Base-by-base conservation (phyloP, 2,329 filamentous ascomycete genomes). In the Helotiales sp. region DNA sequence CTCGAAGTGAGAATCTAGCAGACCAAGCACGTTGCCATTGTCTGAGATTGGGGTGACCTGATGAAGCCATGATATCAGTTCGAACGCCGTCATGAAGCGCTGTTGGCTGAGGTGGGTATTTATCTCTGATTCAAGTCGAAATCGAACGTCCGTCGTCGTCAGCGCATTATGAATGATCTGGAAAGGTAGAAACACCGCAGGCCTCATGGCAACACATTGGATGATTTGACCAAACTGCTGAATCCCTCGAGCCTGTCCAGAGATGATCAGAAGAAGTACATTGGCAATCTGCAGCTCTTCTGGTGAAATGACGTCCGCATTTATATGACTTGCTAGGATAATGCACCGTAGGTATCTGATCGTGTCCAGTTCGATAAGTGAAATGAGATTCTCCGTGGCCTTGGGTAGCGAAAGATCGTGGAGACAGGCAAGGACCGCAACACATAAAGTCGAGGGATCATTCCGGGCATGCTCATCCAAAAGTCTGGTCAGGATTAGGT, bases 321-420 rank as follows among this genome's bases (percentile, higher is more conserved):
- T 50, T 4, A 50, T 50, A 22, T 50, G 47, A 24, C 47, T 9
- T 8, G 34, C 50, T 17, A 52, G 34, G 24, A 42, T 44, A 13
- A 52, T 33, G 38, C 33, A 53, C 30, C 51, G 51, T 44, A 53
- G 19, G 25, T 53, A 53, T 34, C 27, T 42, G 19, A 30, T n/a
- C 17, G 44, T 17, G 24, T 53, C 51, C 19, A 53, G 6, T 22
- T 33, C 38, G 5, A 29, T 3, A n/a, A 44, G n/a, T 4, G 36
- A 40, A 15, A 22, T 19, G 2, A 52, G 24, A 17, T 42, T 19
- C 13, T 52, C 13, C 3, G 50, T 44, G 10, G 50, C 50, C 19
- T 15, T n/a, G n/a, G 33, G 33, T 31, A 19, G 24, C 27, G 33
- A 44, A 2, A 30, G 27, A 30, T 22, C 24, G 31, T 13, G 19